A percentile compares a stretch with the other conserved stretches of the same genome.
Conservation (phyloP, 225 moss, liverwort and hornwort genomes). For the Lunularia cruciata region DNA sequence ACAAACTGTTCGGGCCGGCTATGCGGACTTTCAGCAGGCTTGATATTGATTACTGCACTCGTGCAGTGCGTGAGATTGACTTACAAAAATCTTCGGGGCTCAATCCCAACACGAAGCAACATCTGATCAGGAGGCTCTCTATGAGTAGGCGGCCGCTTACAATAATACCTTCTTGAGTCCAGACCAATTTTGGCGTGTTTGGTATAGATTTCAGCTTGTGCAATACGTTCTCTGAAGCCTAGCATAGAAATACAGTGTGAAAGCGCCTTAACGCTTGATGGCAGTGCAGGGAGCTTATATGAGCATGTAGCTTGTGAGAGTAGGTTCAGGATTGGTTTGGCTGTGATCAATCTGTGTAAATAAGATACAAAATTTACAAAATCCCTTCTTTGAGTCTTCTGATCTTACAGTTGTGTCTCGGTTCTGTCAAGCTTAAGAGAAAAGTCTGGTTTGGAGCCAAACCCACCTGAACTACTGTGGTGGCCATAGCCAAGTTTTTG, state of each 20-base stretch:
- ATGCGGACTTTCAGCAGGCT: constrained; percentile 30
- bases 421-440: no score
- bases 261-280: neutral
- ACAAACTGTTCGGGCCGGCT: constrained; percentile 38
- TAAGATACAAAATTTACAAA: neutral
- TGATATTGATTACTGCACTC: constrained; percentile 1
- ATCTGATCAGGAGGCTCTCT: constrained; percentile 19
- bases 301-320: constrained; percentile 1
- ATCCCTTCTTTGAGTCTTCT: neutral
- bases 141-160: constrained; percentile 12
- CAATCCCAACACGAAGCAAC: constrained; percentile 8
- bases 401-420: no score
- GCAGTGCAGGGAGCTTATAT: neutral
- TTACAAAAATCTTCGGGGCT: neutral
- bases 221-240: neutral
- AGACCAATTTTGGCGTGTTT: neutral
- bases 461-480: no score
- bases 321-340: neutral
- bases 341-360: constrained; percentile 12
- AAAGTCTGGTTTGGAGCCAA: no score
- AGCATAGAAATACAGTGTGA: neutral
- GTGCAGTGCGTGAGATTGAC: constrained; percentile 3
- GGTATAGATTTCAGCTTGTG: neutral
- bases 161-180: constrained; percentile 12
- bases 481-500: no score